phyloP scores from a whole-genome alignment of 2,329 filamentous ascomycete species.

The Phyllosticta citrichinensis region DNA sequence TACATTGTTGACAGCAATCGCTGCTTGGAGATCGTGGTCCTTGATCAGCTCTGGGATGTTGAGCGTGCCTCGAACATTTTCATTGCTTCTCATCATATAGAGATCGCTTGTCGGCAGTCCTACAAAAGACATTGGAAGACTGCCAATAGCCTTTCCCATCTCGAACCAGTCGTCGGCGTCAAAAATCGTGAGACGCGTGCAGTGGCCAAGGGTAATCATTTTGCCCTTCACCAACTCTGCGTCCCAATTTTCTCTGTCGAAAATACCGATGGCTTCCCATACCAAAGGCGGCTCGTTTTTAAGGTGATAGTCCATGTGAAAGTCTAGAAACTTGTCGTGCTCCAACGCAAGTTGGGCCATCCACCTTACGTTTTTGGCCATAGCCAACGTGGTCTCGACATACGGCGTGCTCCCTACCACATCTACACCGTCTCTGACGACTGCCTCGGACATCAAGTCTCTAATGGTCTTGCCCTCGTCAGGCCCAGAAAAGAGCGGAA shows the following conservation, averaged over 20 bases:
- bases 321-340: conserved; percentile 50
- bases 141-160: conserved; percentile 35
- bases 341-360: conserved; percentile 46
- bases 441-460: conserved; percentile 38
- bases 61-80: conserved; percentile 47
- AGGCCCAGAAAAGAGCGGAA: conserved; percentile 51
- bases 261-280: too few species aligned
- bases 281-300: too few species aligned
- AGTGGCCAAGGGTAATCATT: conserved; percentile 50
- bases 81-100: conserved; percentile 55
- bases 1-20: conserved; percentile 60
- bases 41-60: conserved; percentile 51
- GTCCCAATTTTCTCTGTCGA: too few species aligned
- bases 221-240: too few species aligned
- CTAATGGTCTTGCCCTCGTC: conserved; percentile 43
- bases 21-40: conserved; percentile 47
- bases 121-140: conserved; percentile 54
- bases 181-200: conserved; percentile 54
- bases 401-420: conserved; percentile 61
- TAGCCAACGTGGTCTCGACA: too few species aligned
- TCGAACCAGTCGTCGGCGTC: conserved; percentile 37
- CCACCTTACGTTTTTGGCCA: conserved; percentile 59
- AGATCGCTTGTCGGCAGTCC: conserved; percentile 62
- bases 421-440: conserved; percentile 37
- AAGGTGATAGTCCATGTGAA: conserved; percentile 65